Evolutionary conservation across 305 asterid genomes (phyloP).

Genomic region (Solanum hybrid): DNA sequence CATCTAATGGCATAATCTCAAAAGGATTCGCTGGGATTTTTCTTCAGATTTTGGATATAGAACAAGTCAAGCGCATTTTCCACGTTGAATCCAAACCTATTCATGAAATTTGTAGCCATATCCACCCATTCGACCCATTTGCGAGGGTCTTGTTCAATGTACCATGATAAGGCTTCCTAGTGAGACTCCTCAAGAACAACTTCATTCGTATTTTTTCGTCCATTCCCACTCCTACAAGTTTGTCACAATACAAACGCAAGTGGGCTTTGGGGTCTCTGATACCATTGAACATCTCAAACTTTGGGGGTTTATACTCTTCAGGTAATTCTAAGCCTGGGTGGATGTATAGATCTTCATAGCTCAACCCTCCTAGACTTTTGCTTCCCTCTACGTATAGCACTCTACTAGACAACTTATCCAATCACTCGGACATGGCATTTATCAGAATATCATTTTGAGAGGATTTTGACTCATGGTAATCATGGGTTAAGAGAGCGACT

Average conservation of each 20-base stretch:
- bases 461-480: not conserved
- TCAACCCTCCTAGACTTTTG: not conserved
- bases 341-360: not conserved
- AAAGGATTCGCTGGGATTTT: accelerated
- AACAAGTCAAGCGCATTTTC: not conserved
- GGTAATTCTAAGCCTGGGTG: not conserved
- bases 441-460: not conserved
- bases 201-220: not conserved
- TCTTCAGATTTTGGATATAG: not conserved
- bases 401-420: not conserved
- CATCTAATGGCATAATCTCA: not conserved
- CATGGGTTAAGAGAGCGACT: not conserved
- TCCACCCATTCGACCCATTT: not conserved
- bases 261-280: not conserved
- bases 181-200: not conserved
- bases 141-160: not conserved
- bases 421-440: not conserved
- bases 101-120: not conserved
- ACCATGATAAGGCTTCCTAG: not conserved
- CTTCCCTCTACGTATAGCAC: accelerated
- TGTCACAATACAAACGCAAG: not conserved
- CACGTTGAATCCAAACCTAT: not conserved
- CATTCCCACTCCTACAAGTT: not conserved
- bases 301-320: not conserved
- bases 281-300: not conserved